Conservation (phyloP, 345 rosid genomes). For the Sisymbrium irio region DNA sequence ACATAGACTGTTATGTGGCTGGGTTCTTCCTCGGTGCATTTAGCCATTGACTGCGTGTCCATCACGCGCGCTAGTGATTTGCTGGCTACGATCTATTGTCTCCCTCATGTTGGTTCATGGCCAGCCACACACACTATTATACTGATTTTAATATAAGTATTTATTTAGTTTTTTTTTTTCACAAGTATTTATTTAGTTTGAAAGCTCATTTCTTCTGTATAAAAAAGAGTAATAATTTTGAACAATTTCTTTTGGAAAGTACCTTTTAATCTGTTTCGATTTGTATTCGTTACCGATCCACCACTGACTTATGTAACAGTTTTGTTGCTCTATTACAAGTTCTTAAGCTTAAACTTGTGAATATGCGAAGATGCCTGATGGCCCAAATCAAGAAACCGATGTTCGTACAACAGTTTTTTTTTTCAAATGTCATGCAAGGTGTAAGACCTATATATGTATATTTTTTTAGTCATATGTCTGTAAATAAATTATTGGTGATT, state of each 20-base stretch:
- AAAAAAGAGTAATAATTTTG: background rate
- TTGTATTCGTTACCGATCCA: background rate
- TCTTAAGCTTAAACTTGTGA: no score
- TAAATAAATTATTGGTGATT: background rate
- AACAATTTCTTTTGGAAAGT: no score
- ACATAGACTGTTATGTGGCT: background rate
- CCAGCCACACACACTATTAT: slow-evolving; percentile 11
- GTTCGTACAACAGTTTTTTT: no score
- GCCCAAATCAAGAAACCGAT: no score
- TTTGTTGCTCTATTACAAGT: no score
- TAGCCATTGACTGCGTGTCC: slow-evolving; percentile 13
- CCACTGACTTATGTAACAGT: background rate
- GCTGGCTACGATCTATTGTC: slow-evolving; percentile 12
- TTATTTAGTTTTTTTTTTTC: background rate
- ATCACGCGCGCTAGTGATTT: slow-evolving; percentile 7
- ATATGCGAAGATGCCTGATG: no score
- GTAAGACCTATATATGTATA: no score
- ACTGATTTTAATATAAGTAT: no score
- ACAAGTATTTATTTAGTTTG: background rate
- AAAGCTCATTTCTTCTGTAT: background rate
- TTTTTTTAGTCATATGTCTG: no score
- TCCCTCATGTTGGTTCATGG: slow-evolving; percentile 11
- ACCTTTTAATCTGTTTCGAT: background rate
- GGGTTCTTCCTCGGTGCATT: slow-evolving; percentile 3
- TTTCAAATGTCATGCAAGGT: no score